Base-by-base conservation (phyloP, 495 filamentous ascomycete species). In the Monascus purpureus region DNA sequence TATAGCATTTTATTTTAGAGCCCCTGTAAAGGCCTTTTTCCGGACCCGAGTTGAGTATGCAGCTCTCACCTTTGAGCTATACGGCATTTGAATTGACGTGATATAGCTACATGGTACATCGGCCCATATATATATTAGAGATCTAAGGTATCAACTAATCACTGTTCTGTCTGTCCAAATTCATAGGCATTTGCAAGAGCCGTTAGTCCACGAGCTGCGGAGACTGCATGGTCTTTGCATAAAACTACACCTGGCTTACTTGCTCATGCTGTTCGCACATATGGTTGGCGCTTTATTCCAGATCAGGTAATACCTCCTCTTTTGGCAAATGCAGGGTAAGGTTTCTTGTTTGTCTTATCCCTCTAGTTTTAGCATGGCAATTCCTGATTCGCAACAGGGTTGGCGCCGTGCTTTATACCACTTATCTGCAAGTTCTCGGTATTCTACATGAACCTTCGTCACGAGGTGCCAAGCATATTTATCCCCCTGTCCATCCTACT, bases 21-120 rank as follows among this genome's bases (percentile, higher is more conserved):
- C 82, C 1, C 86, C 86, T 2, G 75, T 82, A 17, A 92, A 92
- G 51, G 78, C 83, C 2, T 94, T 94, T 52, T 88, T 94, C 51
- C 70, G 80, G 32, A 84, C 78, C 3, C 62, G 86, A 33, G 82
- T 94, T 40, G 86, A 94, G 65, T 93, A 79, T 65, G 53, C 33
- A 28, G 25, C 32, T 20, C 3, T 23, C 27, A 4, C 6, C 18
- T 9, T 20, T 25, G 15, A 50, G 13, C 26, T 35, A 33, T 11
- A 16, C 15, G 6, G 18, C 25, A 25, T 18, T 16, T 17, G 31
- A 30, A 32, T 55, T 48, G 34, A 55, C 28, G 34, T 54, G 3
- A 31, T 34, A 17, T 49, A 74, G 66, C 52, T 80, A 68, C 38
- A 73, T 78, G 71, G 73, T 77, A 65, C 18, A 30, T 30, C 29